Percentiles rank a stretch among this genome's conserved stretches.
phyloP scores from a whole-genome alignment of 345 rosid species.

The Erysimum cheiranthoides region DNA sequence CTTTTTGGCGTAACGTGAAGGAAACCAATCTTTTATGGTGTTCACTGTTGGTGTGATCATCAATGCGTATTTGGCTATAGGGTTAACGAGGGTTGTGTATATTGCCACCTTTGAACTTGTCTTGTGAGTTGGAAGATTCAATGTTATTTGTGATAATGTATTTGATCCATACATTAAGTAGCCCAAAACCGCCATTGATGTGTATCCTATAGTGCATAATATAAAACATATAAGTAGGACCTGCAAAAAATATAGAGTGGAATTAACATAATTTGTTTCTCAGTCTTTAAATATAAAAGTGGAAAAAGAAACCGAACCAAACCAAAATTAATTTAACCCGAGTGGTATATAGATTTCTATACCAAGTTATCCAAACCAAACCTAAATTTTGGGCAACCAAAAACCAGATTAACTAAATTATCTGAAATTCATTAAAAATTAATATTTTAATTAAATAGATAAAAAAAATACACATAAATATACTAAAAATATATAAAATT shows the following conservation, averaged over 20 bases:
- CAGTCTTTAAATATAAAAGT: not conserved
- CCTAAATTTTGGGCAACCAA: too few species aligned
- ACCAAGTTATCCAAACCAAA: too few species aligned
- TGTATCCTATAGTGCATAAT: conserved; percentile 47
- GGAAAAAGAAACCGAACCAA: not conserved
- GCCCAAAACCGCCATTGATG: conserved; percentile 54
- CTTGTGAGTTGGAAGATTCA: conserved; percentile 48
- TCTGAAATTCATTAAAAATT: not conserved
- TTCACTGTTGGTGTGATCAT: conserved; percentile 48
- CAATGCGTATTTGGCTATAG: conserved; percentile 55
- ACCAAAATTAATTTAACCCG: too few species aligned
- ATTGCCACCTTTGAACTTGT: conserved; percentile 58
- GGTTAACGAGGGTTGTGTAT: conserved; percentile 49
- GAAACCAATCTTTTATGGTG: conserved; percentile 45
- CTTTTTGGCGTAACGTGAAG: conserved; percentile 39
- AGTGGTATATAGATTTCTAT: too few species aligned
- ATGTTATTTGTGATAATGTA: conserved; percentile 49
- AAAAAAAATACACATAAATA: not conserved
- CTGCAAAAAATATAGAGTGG: conserved; percentile 32
- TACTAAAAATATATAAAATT: not conserved
- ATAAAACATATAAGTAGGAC: conserved; percentile 50
- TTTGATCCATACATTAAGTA: conserved; percentile 51
- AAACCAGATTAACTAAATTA: not conserved
- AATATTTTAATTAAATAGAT: not conserved
- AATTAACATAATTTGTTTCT: not conserved